Evolutionary conservation across 495 filamentous ascomycete genomes (phyloP), one percentile per base, ranked within the genome.

Genomic region (Podospora bellae-mahoneyi): DNA sequence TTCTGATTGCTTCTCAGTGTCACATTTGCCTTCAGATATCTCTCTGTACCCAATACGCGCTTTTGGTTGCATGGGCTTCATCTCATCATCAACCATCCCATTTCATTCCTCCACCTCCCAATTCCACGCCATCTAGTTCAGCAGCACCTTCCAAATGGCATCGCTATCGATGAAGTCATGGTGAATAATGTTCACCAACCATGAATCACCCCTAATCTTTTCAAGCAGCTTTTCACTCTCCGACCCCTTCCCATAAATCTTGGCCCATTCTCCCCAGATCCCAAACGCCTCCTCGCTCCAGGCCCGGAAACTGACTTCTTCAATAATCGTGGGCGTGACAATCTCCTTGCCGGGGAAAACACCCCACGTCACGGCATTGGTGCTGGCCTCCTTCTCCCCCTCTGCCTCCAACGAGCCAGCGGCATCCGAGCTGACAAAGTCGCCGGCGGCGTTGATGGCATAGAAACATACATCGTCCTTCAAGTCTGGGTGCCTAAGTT

Each of bases 331-430:
- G 23, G 95, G 95, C 18, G 95, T 96, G 72, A 96, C 86, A 71
- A 99, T 99, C 82, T 99, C 95, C 79, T 97, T 97, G 20, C 93
- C 94, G 2, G 91, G 90, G 78, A 99, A 99, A 15, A 91, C 90
- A 44, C 95, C 95, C 95, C 95, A 99, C 2, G 95, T 99, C 2
- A 99, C 95, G 1, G 96, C 92, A 75, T 98, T 96, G 54, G 96
- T 92, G 73, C 79, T 82, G 20, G 86, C 83, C 53, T 84, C 81
- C 59, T 85, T 84, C 54, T 59, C 3, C 6, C 68, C 68, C 19
- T 56, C 66, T 2, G 34, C 66, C n/a, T 69, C 68, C 27, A 71
- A 72, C 3, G 63, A 67, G 28, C 68, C 39, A 32, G 67, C 66
- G 2, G 71, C 64, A 66, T 89, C 86, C 0, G 88, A 91, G 19